phyloP scores from a whole-genome alignment of 2,329 filamentous ascomycete species.

The Lojkania enalia region DNA sequence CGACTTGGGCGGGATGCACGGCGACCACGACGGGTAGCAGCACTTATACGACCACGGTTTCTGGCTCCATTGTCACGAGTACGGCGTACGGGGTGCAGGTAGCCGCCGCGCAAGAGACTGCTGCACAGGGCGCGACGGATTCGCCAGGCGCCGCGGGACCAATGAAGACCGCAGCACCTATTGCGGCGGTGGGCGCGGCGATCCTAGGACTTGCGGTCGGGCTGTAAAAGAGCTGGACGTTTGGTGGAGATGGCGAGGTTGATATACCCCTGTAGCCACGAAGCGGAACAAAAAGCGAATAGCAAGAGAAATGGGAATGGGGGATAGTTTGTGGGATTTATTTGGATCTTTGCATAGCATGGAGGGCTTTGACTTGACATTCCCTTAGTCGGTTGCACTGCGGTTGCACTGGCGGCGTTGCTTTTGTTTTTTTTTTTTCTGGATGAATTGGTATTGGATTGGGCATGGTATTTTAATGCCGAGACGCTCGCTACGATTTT shows the following conservation, averaged over 20 bases:
- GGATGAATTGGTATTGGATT: background rate
- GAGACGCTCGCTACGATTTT: background rate
- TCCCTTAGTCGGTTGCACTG: background rate
- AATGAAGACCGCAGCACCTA: constrained; percentile 23
- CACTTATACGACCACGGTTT: constrained; percentile 33
- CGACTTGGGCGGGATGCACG: constrained; percentile 38
- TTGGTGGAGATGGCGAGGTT: background rate
- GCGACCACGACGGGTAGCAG: constrained; percentile 37
- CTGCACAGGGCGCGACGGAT: constrained; percentile 5
- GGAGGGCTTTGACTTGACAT: background rate
- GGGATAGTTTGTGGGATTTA: too few species aligned
- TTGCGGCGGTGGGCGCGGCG: constrained; percentile 24
- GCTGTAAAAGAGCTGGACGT: constrained; percentile 16
- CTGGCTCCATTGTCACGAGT: constrained; percentile 23
- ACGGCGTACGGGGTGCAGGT: constrained; percentile 39
- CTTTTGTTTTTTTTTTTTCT: background rate
- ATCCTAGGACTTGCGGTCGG: constrained; percentile 27
- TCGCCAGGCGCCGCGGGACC: constrained; percentile 17
- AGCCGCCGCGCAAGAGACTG: constrained; percentile 27
- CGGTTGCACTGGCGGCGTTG: background rate
- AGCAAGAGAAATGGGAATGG: too few species aligned
- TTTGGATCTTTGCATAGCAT: background rate
- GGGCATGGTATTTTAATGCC: background rate
- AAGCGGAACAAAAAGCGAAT: too few species aligned
- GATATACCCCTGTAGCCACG: too few species aligned